A percentile compares a stretch with the other conserved stretches of the same genome.
phyloP scores from a whole-genome alignment of 2,329 filamentous ascomycete genomes.

The Penicillium brevicompactum region DNA sequence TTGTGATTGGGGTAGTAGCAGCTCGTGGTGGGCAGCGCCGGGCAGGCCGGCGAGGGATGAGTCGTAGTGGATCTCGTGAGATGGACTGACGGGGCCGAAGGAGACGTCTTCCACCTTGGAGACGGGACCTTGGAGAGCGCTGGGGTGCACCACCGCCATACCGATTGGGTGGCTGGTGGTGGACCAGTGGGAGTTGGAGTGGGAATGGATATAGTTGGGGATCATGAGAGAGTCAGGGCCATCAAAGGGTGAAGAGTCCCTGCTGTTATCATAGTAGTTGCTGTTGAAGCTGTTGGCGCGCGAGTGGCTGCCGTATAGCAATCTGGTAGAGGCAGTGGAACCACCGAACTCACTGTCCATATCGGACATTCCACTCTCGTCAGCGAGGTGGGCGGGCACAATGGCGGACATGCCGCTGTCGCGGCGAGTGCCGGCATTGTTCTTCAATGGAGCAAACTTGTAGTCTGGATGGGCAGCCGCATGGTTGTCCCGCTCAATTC shows the following conservation, averaged over 20 bases:
- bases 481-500: slow-evolving; percentile 81
- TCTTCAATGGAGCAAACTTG: slow-evolving; percentile 88
- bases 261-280: slow-evolving; percentile 32
- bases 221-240: slow-evolving; percentile 24
- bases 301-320: slow-evolving; percentile 24
- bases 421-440: slow-evolving; percentile 43
- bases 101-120: slow-evolving; percentile 47
- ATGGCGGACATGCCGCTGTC: slow-evolving; percentile 2
- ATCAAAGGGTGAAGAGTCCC: slow-evolving; percentile 40
- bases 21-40: slow-evolving; percentile 45
- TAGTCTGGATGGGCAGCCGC: slow-evolving; percentile 83
- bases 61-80: slow-evolving; percentile 32
- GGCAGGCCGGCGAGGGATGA: slow-evolving; percentile 47
- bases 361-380: slow-evolving; percentile 35
- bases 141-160: slow-evolving; percentile 51
- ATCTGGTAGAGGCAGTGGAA: slow-evolving; percentile 15
- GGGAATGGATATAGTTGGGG: slow-evolving; percentile 33
- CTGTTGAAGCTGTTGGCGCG: slow-evolving; percentile 30
- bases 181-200: slow-evolving; percentile 54
- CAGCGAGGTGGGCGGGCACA: not conserved
- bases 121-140: slow-evolving; percentile 24
- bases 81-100: slow-evolving; percentile 38
- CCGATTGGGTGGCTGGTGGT: slow-evolving; percentile 57
- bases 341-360: slow-evolving; percentile 27
- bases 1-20: slow-evolving; percentile 39